These are phyloP conservation scores for Prosopis cineraria DNA, from an alignment of 306 rosid species.

Conservation along the genomic window DNA sequence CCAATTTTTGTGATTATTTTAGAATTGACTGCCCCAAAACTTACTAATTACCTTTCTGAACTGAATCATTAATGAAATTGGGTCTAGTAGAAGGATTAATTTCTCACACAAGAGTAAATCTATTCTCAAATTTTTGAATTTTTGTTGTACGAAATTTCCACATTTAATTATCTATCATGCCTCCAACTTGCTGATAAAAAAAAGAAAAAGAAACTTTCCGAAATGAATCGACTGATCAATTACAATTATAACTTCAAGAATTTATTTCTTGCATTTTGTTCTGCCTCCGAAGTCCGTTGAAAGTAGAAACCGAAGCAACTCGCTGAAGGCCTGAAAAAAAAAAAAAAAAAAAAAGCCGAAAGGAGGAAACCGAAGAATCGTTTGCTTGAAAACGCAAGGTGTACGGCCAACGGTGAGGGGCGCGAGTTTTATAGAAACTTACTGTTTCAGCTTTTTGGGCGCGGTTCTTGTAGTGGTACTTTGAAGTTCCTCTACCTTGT, in stretches of 20 bases:
- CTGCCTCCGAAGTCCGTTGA: not conserved
- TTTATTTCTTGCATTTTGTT: not conserved
- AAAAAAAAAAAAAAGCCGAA: too few species aligned
- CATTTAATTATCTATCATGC: too few species aligned
- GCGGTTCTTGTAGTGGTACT: not conserved
- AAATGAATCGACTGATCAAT: not conserved
- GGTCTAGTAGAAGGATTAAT: too few species aligned
- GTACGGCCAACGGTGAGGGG: slow-evolving; percentile 16
- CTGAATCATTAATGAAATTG: too few species aligned
- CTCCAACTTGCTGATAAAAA: too few species aligned
- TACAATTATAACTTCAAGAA: not conserved
- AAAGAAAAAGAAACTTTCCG: too few species aligned
- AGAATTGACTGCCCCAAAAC: not conserved
- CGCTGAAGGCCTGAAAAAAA: not conserved
- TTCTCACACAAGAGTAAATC: too few species aligned
- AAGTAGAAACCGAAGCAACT: not conserved
- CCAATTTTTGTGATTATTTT: not conserved
- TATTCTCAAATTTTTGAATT: too few species aligned
- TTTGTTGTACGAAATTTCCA: too few species aligned
- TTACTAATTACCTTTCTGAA: too few species aligned
- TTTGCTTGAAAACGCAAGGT: not conserved
- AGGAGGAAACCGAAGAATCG: slow-evolving; percentile 11
- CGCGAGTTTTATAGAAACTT: not conserved
- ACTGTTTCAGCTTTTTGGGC: not conserved
- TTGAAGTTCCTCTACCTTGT: slow-evolving; percentile 23